Base-by-base conservation (phyloP, 2,329 filamentous ascomycete genomes). In the Epichloe gansuensis region DNA sequence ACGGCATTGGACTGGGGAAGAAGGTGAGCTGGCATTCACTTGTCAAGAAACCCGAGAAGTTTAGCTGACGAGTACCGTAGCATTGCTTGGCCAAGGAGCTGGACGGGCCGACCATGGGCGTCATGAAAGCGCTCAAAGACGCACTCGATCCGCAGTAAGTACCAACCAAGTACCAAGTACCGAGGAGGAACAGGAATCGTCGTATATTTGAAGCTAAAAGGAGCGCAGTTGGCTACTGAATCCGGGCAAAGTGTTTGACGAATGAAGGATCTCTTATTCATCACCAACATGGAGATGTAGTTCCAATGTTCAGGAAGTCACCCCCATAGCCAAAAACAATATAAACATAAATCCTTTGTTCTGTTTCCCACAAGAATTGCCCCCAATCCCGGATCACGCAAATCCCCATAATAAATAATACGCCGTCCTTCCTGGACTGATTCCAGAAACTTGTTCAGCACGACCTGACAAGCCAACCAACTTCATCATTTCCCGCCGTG, bases 1-100 rank as follows among this genome's bases (percentile, higher is more conserved):
- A 87, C 63, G 84, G 83, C 21, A 81, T 87, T 48, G 84, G 84
- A 2, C 70, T 87, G 8, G 80, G 85, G 38, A 87, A 87, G 66
- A 74, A 83, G 54, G 83, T 85, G 59, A 82, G 82, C 61, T 65
- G n/a, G 35, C 44, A 2, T 2, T 34, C 31, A 37, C 11, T 43
- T 15, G n/a, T 28, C 9, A 15, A 15, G 15, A 39, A n/a, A 21
- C 1, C n/a, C 3, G 6, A 42, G 2, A 28, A 23, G 2, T 25
- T 9, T 6, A 28, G 41, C 44, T 44, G 42, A 46, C 31, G 5
- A 8, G 13, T 3, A 39, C 38, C 9, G 4, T 43, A 67, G 64
- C 55, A 73, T 28, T 81, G 74, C 11, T 70, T 86, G 12, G 61
- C 80, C 34, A 80, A 84, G 55, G 83, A 87, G 61, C 71, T 87